Percentiles rank a stretch among this genome's conserved stretches.
These are phyloP conservation scores for Wallacemonas collosoma DNA, from an alignment of 208 protist species.

Conservation along the genomic window DNA sequence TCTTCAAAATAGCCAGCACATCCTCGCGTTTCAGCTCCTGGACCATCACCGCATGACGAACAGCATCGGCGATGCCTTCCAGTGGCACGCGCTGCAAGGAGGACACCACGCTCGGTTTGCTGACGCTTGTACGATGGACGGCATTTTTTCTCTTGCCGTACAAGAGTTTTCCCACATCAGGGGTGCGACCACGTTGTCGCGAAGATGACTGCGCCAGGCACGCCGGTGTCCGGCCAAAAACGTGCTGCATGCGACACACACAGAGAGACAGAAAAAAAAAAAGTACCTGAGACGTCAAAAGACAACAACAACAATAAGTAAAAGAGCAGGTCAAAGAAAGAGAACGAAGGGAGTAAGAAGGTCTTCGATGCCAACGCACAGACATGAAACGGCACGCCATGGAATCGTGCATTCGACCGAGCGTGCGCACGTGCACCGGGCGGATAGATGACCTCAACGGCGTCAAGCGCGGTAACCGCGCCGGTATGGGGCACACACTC, in stretches of 20 bases:
- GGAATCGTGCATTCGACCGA: too few relatives aligned
- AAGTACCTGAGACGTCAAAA: too few relatives aligned
- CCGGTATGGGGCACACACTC: too few relatives aligned
- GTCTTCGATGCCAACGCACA: too few relatives aligned
- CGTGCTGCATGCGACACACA: not conserved
- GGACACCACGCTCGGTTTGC: slow-evolving; percentile 47
- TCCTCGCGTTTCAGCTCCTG: slow-evolving; percentile 57
- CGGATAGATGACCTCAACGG: too few relatives aligned
- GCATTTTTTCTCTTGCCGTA: slow-evolving; percentile 84
- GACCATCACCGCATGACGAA: slow-evolving; percentile 48
- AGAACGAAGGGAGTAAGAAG: too few relatives aligned
- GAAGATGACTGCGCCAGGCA: not conserved
- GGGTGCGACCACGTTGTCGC: not conserved
- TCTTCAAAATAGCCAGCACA: slow-evolving; percentile 53
- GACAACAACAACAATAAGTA: too few relatives aligned
- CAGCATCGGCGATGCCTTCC: slow-evolving; percentile 34
- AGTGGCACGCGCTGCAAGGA: slow-evolving; percentile 51
- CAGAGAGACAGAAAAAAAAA: too few relatives aligned
- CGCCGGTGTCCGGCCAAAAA: not conserved
- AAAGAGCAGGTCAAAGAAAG: too few relatives aligned
- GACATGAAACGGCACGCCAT: too few relatives aligned
- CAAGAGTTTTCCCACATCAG: slow-evolving; percentile 69
- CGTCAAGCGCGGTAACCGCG: too few relatives aligned
- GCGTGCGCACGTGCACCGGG: too few relatives aligned
- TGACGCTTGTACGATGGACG: slow-evolving; percentile 52